A percentile compares a stretch with the other conserved stretches of the same genome.
phyloP scores from a whole-genome alignment of 768 basidiomycete species.

The Mrakia gelida region DNA sequence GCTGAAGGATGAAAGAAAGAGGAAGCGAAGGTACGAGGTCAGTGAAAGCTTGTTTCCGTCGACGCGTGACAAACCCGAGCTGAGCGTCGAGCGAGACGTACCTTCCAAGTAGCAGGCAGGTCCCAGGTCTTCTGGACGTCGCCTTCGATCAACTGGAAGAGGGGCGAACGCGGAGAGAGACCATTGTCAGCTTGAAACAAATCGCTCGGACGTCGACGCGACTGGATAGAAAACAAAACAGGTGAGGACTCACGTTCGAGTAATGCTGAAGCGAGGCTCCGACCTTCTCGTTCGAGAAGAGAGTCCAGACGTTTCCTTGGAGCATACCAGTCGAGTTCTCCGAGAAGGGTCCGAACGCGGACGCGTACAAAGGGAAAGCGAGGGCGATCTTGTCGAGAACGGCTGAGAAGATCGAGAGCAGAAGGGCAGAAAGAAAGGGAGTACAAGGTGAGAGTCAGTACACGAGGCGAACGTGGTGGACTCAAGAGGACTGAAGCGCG shows the following conservation, averaged over 20 bases:
- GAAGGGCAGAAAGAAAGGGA: too few relatives aligned
- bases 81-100: conserved; percentile 3
- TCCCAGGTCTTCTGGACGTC: conserved; percentile 33
- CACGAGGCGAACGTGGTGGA: too few relatives aligned
- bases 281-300: conserved; percentile 43
- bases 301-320: conserved; percentile 44
- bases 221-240: too few relatives aligned
- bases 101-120: conserved; percentile 33
- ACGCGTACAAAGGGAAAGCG: conserved; percentile 14
- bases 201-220: too few relatives aligned
- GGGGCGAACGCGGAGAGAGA: too few relatives aligned
- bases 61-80: too few relatives aligned
- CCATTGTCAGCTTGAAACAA: too few relatives aligned
- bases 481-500: neutral
- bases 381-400: conserved; percentile 34
- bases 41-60: neutral
- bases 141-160: conserved; percentile 31
- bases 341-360: conserved; percentile 36
- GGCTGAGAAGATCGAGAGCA: neutral
- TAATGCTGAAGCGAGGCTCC: conserved; percentile 42
- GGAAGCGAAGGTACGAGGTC: neutral
- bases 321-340: conserved; percentile 44
- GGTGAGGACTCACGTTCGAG: neutral
- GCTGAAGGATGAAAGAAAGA: neutral
- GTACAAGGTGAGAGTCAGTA: neutral